Base-by-base conservation (phyloP, 2,329 filamentous ascomycete species). In the Trichocomaceae sp. region DNA sequence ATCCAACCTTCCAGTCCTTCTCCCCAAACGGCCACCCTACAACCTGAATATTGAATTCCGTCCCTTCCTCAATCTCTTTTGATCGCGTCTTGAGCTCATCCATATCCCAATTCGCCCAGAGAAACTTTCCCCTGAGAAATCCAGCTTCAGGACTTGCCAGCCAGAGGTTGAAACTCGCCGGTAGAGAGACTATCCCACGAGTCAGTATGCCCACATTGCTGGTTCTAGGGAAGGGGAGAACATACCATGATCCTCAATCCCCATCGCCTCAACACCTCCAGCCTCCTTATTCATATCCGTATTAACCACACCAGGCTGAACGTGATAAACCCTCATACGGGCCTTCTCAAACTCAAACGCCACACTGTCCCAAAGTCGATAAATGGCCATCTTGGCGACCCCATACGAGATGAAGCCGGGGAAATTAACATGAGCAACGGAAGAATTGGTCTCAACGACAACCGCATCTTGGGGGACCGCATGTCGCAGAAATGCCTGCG, bases 31-130 rank as follows among this genome's bases (percentile, higher is more conserved):
- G 50, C 46, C 51, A 57, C 9, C 52, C 55, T 2, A 37, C 47
- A 22, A 54, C 37, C 19, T 52, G 42, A 33, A 56, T 44, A 29
- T 26, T 56, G 39, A 56, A 47, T 33, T 48, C 22, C 20, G 23
- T n/a, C 8, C 44, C 39, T 29, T 17, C 15, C 17, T 47, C 49
- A 44, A 64, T 66, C 22, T 61, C 56, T 5, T 59, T 52, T n/a
- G 53, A 58, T 46, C 52, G 59, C 13, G 44, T 55, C 45, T 63
- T 66, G 50, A 74, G 57, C 57, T 76, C 72, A n/a, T 71, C 65
- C 4, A 75, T 71, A 63, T 76, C 72, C 71, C 72, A 75, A 33
- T 70, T 66, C 1, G 66, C 64, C 64, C 66, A 71, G 5, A 73
- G 60, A 56, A 62, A 69, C 10, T 69, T 61, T 1, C 72, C 72